Evolutionary conservation across 805 yeast genomes (phyloP), one percentile per base, ranked within the genome.

Genomic region (Isabelozyma gotoi): DNA sequence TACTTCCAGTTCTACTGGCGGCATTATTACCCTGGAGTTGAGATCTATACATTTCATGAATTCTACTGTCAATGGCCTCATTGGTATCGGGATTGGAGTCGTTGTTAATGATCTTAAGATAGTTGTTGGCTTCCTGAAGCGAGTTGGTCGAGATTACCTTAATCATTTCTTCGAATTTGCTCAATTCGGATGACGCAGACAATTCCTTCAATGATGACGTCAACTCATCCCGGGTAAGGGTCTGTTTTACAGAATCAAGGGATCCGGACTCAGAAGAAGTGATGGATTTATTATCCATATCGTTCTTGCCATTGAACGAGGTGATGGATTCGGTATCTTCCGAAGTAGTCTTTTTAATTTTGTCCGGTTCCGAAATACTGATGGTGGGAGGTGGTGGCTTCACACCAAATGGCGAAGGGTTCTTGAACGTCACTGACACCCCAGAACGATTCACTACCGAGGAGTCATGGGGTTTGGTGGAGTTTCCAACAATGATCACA

Each of bases 11-110:
- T 18, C 31, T 38, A n/a, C 33, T 32, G 15, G 12, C 17, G 19
- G 21, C 14, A 18, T 44, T 43, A 31, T 38, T 33, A 20, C 29
- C 24, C 12, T 17, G 41, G 11, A 37, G 40, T 39, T 59, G 67
- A 19, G 60, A 50, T 20, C 53, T 50, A 48, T 70, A 71, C 7
- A 69, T 69, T 21, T 64, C 58, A 45, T 71, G 74, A 12, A 71
- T 62, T 39, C 58, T 67, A 33, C 55, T 55, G 47, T 62, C 57
- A 16, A 65, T 45, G 32, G 18, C 16, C 54, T 56, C n/a, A 52
- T 42, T 56, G 59, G 33, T 56, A 56, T 36, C 29, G 12, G 29
- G 29, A 24, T 51, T 49, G 16, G 57, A 55, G 10, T 45, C 51
- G 32, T 51, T 46, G n/a, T 45, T 46, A 33, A 52, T 33, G 8